A percentile compares a stretch with the other conserved stretches of the same genome.
Evolutionary conservation across 768 basidiomycete species (phyloP).

Genomic region (Butyriboletus loyo): DNA sequence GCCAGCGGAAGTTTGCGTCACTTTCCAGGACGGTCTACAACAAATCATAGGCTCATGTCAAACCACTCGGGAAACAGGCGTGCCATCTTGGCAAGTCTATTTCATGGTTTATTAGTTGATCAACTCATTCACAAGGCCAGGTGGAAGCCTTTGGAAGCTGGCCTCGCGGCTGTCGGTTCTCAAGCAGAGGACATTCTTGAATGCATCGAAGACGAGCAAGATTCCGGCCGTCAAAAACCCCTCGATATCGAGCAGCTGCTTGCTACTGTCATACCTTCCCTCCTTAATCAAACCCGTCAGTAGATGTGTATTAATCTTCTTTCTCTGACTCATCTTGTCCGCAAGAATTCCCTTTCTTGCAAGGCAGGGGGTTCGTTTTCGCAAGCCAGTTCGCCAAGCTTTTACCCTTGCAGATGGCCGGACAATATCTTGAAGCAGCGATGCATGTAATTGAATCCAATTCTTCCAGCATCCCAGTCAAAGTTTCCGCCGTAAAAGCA

Average conservation of each 20-base stretch:
- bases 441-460: constrained; percentile 77
- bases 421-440: constrained; percentile 85
- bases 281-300: constrained; percentile 69
- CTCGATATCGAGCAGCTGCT: constrained; percentile 81
- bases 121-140: constrained; percentile 36
- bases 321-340: background rate
- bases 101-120: background rate
- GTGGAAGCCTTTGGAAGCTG: constrained; percentile 93
- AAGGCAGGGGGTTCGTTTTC: constrained; percentile 93
- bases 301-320: constrained; percentile 2
- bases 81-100: constrained; percentile 57
- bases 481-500: constrained; percentile 91
- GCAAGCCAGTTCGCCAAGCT: constrained; percentile 83
- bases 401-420: constrained; percentile 67
- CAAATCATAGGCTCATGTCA: constrained; percentile 58
- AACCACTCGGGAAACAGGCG: constrained; percentile 50
- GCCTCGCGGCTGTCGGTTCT: constrained; percentile 77
- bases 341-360: constrained; percentile 85
- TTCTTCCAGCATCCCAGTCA: constrained; percentile 79
- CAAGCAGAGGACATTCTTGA: constrained; percentile 76
- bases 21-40: constrained; percentile 54
- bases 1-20: constrained; percentile 46
- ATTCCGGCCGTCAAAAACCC: constrained; percentile 56
- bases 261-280: constrained; percentile 71
- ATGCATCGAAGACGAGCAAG: constrained; percentile 71